Base-by-base conservation (phyloP, 78 protist genomes). In the Cavenderia fasciculata region DNA sequence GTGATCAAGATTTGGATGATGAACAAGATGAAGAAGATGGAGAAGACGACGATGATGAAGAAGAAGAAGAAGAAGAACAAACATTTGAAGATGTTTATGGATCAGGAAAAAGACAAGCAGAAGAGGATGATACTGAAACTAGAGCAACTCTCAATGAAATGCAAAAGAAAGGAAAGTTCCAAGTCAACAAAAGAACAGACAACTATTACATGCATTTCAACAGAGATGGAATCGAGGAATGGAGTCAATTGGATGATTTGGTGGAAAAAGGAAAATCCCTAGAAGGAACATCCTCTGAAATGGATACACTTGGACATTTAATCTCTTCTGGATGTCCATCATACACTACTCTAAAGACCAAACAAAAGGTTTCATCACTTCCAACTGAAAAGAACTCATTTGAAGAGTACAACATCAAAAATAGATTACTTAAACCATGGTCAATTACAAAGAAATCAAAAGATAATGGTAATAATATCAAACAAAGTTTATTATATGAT, bases 341-440 rank as follows among this genome's bases (percentile, higher is more conserved):
- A 65, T 6, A 36, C 11, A 62, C 11, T 21, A 62, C 38, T 4
- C 36, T 4, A 7, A 18, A 70, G n/a, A 21, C 12, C 12, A 16
- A 73, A 52, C 21, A n/a, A 66, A 29, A 44, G 12, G 18, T 44
- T 27, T 40, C 70, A 46, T 27, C 18, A 21, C 21, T 82, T 34
- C 90, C 90, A 82, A 38, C 29, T 21, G 31, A 52, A 57, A 52
- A 68, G 49, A 38, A 68, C 56, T 68, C 62, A 36, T 82, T 82
- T 54, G 65, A 49, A 54, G 90, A 82, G 4, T 82, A 82, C 33
- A 59, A 82, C 59, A 69, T 69, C 31, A 71, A 82, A 25, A 65
- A 54, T 43, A 38, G 90, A 33, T 57, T 82, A 56, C 57, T 52
- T 52, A 82, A 82, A 44, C 79, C 90, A 68, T 82, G 90, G 90